A percentile compares a stretch with the other conserved stretches of the same genome.
Evolutionary conservation across 148 eudicot species (phyloP).

Genomic region (Rhododendron henanense): DNA sequence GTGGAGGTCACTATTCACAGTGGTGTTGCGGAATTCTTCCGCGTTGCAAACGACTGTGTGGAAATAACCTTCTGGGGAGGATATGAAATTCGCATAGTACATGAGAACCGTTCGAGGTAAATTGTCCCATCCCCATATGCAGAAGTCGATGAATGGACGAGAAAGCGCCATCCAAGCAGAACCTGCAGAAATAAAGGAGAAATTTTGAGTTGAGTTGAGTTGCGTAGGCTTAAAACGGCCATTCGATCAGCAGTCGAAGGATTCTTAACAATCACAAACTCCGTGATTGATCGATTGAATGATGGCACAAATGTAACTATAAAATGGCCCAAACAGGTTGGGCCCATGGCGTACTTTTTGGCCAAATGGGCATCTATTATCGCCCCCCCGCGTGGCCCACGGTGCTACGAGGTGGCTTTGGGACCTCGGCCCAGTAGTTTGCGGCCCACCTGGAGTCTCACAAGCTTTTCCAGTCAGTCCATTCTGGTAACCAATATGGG

Average conservation of each 20-base stretch:
- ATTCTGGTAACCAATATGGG: not conserved
- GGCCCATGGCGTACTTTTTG: not conserved
- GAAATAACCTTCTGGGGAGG: slow-evolving; percentile 59
- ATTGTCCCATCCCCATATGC: slow-evolving; percentile 60
- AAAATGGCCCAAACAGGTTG: not conserved
- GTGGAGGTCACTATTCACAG: slow-evolving; percentile 55
- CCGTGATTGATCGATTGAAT: not conserved
- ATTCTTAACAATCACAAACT: not conserved
- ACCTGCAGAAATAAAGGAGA: slow-evolving; percentile 19
- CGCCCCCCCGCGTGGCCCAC: too few species aligned
- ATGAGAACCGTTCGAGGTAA: slow-evolving; percentile 50
- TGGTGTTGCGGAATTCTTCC: slow-evolving; percentile 36
- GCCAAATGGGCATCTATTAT: not conserved
- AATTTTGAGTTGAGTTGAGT: not conserved
- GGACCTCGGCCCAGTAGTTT: not conserved
- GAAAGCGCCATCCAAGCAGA: slow-evolving; percentile 63
- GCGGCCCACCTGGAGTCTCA: not conserved
- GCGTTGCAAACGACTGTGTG: slow-evolving; percentile 53
- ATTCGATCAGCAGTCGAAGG: not conserved
- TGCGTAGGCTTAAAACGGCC: not conserved
- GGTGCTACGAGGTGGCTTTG: too few species aligned
- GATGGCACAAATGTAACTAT: not conserved
- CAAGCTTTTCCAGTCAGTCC: not conserved
- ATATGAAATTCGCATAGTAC: slow-evolving; percentile 52
- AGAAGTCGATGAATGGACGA: slow-evolving; percentile 42